Evolutionary conservation across 2,329 filamentous ascomycete species (phyloP), one percentile per base, ranked within the genome.

Genomic region (Corniculantispora saksenae): DNA sequence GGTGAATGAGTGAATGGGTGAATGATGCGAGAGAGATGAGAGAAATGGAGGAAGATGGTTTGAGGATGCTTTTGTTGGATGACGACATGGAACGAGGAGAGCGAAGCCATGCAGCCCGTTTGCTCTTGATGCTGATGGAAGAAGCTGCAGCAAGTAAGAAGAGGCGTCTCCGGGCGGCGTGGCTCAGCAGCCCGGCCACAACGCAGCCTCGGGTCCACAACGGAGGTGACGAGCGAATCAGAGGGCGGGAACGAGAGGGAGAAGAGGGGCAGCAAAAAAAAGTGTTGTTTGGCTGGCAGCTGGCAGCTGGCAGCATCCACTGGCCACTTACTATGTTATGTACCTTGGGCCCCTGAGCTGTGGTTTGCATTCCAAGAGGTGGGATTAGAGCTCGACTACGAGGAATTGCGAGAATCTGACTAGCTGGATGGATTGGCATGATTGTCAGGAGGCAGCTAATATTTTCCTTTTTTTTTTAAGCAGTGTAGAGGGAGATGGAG

Each of bases 141-240:
- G 21, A 19, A 43, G 21, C 40, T 17, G 25, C 23, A n/a, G 55
- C 10, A 45, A 19, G 17, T 55, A 35, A 21, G 25, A n/a, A 55
- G 51, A 13, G 7, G 27, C 15, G n/a, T n/a, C n/a, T n/a, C n/a
- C 19, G 38, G 38, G 38, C 38, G 38, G 47, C 47, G 48, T 61
- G 58, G 48, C 58, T 61, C 58, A 61, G 32, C 47, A 47, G 25
- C 3, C 32, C 19, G 38, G 45, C 58, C 58, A 53, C 57, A 58
- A 32, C 27, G 43, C 35, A 48, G 61, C 51, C 53, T 51, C 40
- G 21, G 29, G 6, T 45, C 61, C 48, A 45, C 61, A n/a, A 19
- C 29, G 32, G 32, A 51, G 3, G 43, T 19, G 3, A 1, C 45
- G 29, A 17, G 38, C 61, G 23, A 63, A 63, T 63, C 27, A 50